Evolutionary conservation across 2,329 filamentous ascomycete species (phyloP).

Genomic region (Clonostachys solani): DNA sequence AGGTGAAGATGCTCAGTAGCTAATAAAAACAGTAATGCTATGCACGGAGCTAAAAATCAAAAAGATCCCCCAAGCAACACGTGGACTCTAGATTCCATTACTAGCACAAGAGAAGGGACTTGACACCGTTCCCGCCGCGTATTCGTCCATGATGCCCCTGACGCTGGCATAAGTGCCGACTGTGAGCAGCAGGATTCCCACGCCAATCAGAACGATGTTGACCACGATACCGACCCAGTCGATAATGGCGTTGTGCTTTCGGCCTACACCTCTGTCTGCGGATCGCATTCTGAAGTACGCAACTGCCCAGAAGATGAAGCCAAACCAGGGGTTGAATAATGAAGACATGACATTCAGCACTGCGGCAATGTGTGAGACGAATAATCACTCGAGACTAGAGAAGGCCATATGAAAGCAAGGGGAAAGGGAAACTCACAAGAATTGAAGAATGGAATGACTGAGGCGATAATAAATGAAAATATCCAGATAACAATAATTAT

Average conservation of each 20-base stretch:
- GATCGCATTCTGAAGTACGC: slow-evolving; percentile 74
- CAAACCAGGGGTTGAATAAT: slow-evolving; percentile 88
- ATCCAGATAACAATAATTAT: slow-evolving; percentile 73
- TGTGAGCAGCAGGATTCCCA: slow-evolving; percentile 77
- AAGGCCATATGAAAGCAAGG: not conserved
- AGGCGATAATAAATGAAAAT: slow-evolving; percentile 86
- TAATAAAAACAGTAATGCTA: too few species aligned
- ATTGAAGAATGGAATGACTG: slow-evolving; percentile 91
- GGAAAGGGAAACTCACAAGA: slow-evolving; percentile 44
- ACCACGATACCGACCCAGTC: slow-evolving; percentile 53
- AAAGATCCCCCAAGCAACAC: too few species aligned
- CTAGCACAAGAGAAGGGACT: slow-evolving; percentile 70
- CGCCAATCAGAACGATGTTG: slow-evolving; percentile 68
- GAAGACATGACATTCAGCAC: slow-evolving; percentile 75
- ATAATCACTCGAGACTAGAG: not conserved
- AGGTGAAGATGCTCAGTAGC: too few species aligned
- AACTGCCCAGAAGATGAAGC: slow-evolving; percentile 92
- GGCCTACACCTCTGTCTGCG: slow-evolving; percentile 53
- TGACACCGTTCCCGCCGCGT: slow-evolving; percentile 58
- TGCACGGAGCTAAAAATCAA: too few species aligned
- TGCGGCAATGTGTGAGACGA: slow-evolving; percentile 11
- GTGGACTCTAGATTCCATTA: slow-evolving; percentile 50
- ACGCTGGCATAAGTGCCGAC: slow-evolving; percentile 79
- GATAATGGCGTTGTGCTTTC: slow-evolving; percentile 42
- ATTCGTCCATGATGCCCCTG: slow-evolving; percentile 71